These are phyloP conservation scores for Cladosporium colombiae DNA, from an alignment of 2,329 filamentous ascomycete species.

Conservation along the genomic window DNA sequence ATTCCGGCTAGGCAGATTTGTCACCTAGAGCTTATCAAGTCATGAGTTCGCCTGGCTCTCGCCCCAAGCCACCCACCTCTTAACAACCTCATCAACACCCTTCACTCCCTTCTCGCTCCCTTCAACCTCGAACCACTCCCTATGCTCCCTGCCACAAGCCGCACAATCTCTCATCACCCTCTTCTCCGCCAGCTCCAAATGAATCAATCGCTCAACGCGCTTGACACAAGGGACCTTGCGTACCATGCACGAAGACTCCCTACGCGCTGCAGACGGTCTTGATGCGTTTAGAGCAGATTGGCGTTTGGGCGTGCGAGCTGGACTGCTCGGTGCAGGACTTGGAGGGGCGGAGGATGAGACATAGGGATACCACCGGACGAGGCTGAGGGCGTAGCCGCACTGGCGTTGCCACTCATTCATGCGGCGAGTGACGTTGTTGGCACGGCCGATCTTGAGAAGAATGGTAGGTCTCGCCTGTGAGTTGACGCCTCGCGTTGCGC, in stretches of 20 bases:
- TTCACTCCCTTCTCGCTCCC: slow-evolving; percentile 70
- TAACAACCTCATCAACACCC: slow-evolving; percentile 70
- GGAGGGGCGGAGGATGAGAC: slow-evolving; percentile 40
- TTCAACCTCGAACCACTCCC: slow-evolving; percentile 93
- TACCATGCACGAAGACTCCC: slow-evolving; percentile 30
- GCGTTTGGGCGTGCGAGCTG: slow-evolving; percentile 21
- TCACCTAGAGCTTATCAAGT: background rate
- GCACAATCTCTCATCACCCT: slow-evolving; percentile 66
- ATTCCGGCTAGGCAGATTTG: background rate
- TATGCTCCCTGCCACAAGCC: slow-evolving; percentile 79
- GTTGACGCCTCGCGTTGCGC: background rate
- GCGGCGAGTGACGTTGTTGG: slow-evolving; percentile 82
- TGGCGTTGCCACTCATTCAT: slow-evolving; percentile 93
- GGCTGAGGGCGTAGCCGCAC: slow-evolving; percentile 83
- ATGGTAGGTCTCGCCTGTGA: slow-evolving; percentile 57
- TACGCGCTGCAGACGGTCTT: slow-evolving; percentile 25
- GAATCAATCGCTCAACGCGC: slow-evolving; percentile 85
- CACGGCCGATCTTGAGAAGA: slow-evolving; percentile 65
- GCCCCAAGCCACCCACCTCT: slow-evolving; percentile 85
- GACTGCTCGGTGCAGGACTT: slow-evolving; percentile 10
- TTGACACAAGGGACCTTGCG: slow-evolving; percentile 82
- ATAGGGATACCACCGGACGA: slow-evolving; percentile 92
- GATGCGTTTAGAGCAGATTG: slow-evolving; percentile 29
- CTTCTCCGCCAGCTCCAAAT: slow-evolving; percentile 74
- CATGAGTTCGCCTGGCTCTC: slow-evolving; percentile 43